Conservation (phyloP, 106 monocot genomes). For the Allium sativum region DNA sequence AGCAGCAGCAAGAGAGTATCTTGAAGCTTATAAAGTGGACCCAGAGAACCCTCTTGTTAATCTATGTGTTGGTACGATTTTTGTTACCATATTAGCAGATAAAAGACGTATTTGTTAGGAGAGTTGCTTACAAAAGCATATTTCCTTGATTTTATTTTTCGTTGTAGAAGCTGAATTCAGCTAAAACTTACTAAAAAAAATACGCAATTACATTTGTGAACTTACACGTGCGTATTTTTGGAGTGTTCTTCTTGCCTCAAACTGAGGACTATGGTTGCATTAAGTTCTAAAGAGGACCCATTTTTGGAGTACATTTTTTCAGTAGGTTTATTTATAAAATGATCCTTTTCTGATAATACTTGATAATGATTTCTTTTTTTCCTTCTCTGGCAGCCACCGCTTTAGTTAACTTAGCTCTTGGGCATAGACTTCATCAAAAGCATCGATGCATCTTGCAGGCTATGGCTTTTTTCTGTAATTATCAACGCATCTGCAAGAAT, state of each 20-base stretch:
- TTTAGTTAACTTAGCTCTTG: slow-evolving; percentile 84
- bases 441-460: slow-evolving; percentile 72
- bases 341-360: too few species aligned
- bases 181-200: too few species aligned
- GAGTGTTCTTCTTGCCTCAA: too few species aligned
- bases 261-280: too few species aligned
- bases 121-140: too few species aligned
- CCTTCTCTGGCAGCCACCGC: slow-evolving; percentile 55
- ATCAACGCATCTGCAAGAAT: slow-evolving; percentile 55
- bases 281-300: neutral
- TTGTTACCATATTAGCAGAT: too few species aligned
- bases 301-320: neutral
- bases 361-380: neutral
- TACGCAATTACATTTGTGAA: too few species aligned
- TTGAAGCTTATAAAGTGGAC: slow-evolving; percentile 77
- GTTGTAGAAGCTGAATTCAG: too few species aligned
- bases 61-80: slow-evolving; percentile 84
- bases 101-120: too few species aligned
- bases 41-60: slow-evolving; percentile 80
- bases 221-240: too few species aligned
- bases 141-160: too few species aligned
- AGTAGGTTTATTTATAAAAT: too few species aligned
- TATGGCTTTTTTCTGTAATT: slow-evolving; percentile 72
- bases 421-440: slow-evolving; percentile 79
- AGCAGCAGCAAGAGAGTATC: slow-evolving; percentile 71